These are phyloP conservation scores for Sutorius australiensis DNA, from an alignment of 768 basidiomycete species.

Conservation along the genomic window DNA sequence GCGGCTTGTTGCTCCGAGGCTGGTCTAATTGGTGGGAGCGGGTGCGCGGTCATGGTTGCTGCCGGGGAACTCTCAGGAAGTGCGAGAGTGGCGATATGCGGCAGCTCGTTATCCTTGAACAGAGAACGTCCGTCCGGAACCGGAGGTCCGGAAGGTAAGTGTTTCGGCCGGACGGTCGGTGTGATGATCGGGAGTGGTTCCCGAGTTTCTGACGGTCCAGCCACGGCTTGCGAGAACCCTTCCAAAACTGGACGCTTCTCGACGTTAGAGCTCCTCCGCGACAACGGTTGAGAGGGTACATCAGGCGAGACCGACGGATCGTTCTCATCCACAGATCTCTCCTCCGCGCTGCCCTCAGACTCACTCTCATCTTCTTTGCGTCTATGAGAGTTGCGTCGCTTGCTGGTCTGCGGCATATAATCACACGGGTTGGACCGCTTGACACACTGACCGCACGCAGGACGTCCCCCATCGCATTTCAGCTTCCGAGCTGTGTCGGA, in stretches of 20 bases:
- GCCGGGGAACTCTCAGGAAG: slow-evolving; percentile 55
- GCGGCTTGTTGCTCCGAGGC: slow-evolving; percentile 65
- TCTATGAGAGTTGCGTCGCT: slow-evolving; percentile 63
- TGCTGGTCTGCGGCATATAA: slow-evolving; percentile 70
- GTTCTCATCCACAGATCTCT: slow-evolving; percentile 48
- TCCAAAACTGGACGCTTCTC: slow-evolving; percentile 35
- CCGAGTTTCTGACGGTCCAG: slow-evolving; percentile 41
- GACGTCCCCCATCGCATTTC: slow-evolving; percentile 83
- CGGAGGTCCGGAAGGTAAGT: slow-evolving; percentile 20
- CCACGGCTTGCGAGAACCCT: slow-evolving; percentile 27
- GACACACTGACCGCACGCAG: slow-evolving; percentile 77
- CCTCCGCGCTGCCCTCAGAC: slow-evolving; percentile 63
- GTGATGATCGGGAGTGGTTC: slow-evolving; percentile 39
- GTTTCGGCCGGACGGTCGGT: slow-evolving; percentile 33
- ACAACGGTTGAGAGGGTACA: slow-evolving; percentile 31
- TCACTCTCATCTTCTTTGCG: slow-evolving; percentile 57
- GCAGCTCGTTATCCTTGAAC: slow-evolving; percentile 62
- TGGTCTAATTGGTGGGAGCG: slow-evolving; percentile 61
- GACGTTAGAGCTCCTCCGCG: slow-evolving; percentile 35
- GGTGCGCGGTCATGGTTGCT: slow-evolving; percentile 56
- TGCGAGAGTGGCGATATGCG: slow-evolving; percentile 68
- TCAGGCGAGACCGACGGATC: slow-evolving; percentile 58
- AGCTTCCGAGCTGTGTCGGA: slow-evolving; percentile 67
- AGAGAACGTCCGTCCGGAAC: slow-evolving; percentile 38
- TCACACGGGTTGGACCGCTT: slow-evolving; percentile 78